Conservation (phyloP, 768 basidiomycete species). For the Coprinopsis strossmayeri region DNA sequence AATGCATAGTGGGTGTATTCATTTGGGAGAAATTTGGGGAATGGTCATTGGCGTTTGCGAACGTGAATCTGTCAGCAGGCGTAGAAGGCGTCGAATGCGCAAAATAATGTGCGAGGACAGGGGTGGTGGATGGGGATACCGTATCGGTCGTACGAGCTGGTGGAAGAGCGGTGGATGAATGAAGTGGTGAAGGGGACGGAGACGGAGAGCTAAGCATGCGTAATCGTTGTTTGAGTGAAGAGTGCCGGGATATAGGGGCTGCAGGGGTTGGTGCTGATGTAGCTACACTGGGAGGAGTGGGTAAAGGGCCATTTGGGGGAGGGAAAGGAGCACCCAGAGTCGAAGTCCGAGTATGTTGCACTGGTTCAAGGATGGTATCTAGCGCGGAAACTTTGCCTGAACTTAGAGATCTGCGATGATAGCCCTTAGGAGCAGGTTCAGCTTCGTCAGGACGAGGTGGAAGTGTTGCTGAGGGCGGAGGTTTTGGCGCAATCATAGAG, state of each 20-base stretch:
- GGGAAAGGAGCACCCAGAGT: slow-evolving; percentile 26
- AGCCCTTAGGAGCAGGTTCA: slow-evolving; percentile 15
- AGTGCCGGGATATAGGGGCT: slow-evolving; percentile 22
- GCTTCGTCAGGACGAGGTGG: slow-evolving; percentile 66
- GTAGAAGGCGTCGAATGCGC: slow-evolving; percentile 14
- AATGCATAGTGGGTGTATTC: slow-evolving; percentile 37
- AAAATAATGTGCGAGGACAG: slow-evolving; percentile 17
- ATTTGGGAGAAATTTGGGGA: slow-evolving; percentile 53
- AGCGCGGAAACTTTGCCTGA: slow-evolving; percentile 24
- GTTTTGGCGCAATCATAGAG: slow-evolving; percentile 57
- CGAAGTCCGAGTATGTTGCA: slow-evolving; percentile 27
- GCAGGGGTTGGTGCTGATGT: slow-evolving; percentile 14
- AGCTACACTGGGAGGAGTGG: slow-evolving; percentile 26
- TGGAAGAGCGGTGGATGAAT: neutral
- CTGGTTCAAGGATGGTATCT: slow-evolving; percentile 40
- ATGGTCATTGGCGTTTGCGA: slow-evolving; percentile 36
- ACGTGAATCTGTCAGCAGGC: slow-evolving; percentile 53
- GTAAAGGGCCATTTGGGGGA: slow-evolving; percentile 39
- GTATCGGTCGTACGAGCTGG: slow-evolving; percentile 16
- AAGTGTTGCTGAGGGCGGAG: slow-evolving; percentile 51
- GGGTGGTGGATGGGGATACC: slow-evolving; percentile 19
- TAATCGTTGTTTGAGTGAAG: slow-evolving; percentile 56
- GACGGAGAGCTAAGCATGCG: slow-evolving; percentile 64
- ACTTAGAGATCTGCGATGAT: slow-evolving; percentile 31
- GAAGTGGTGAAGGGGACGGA: slow-evolving; percentile 21